Evolutionary conservation across 306 rosid species (phyloP), one percentile per base, ranked within the genome.

Genomic region (Calophaca sinica): DNA sequence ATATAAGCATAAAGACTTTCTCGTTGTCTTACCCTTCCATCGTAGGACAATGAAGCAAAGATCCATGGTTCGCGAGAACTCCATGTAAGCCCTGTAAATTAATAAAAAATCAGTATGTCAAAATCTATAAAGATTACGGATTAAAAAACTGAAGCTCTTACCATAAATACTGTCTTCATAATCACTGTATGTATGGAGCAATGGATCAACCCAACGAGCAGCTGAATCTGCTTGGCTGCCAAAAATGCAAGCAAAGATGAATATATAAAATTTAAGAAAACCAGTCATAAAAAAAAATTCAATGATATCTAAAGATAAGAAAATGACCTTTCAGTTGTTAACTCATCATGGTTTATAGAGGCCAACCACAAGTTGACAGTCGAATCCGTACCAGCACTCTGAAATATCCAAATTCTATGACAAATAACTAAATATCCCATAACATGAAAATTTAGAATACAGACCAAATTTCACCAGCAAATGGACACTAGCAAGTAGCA

Each of bases 151-250:
- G 52, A 58, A 72, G 68, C 33, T 28, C 66, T 81, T 83, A 94
- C 99, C 98, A 75, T 88, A 96, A 65, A 96, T 90, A 79, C 93
- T 92, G 83, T 96, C 99, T 85, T 96, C 99, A 67, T 92, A 92
- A 82, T 96, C 96, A 59, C 87, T 90, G 86, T 92, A 96, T 38
- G 99, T 85, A 79, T 86, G 67, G 32, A 96, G 89, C 82, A 92
- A 85, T 6, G 97, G 91, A 80, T 90, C 89, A 64, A 73, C 85
- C 88, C 62, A 73, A 44, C 59, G 69, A 12, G 77, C 82, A 59
- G 89, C 77, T 33, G 92, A 90, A 61, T 92, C 91, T 64, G 84
- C 76, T 60, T 11, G 82, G 78, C 97, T 94, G 96, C 78, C 50
- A 66, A 80, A 75, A 72, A 39, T 70, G 5, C 35, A 74, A 74